Evolutionary conservation across 164 flowering plant genomes (phyloP).

Genomic region (Stephania japonica): DNA sequence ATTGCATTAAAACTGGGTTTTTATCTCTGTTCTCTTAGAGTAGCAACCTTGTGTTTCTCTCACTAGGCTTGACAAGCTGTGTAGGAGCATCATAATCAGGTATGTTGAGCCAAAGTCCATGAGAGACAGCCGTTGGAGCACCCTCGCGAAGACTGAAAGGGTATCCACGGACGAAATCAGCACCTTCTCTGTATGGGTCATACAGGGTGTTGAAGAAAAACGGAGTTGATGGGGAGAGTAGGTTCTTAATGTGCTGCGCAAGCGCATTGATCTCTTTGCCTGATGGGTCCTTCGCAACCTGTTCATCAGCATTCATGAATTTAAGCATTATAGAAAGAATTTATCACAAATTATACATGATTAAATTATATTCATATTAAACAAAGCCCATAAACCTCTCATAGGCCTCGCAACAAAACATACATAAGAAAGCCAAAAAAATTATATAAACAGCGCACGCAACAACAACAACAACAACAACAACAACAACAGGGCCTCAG

Average conservation of each 20-base stretch:
- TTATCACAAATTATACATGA: not conserved
- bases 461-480: too few relatives aligned
- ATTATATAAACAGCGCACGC: not conserved
- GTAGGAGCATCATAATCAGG: conserved; percentile 89
- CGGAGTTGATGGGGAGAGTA: conserved; percentile 66
- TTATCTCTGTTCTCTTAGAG: not conserved
- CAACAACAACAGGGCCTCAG: too few relatives aligned
- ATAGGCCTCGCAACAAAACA: not conserved
- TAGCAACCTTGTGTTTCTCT: conserved; percentile 60
- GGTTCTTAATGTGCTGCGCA: conserved; percentile 75
- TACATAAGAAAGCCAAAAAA: not conserved
- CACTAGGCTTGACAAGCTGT: conserved; percentile 75
- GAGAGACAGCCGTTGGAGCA: conserved; percentile 72
- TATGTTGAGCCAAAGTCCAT: conserved; percentile 83
- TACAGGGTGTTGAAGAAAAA: conserved; percentile 82
- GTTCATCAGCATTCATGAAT: not conserved
- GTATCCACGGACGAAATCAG: conserved; percentile 86
- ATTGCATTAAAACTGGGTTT: not conserved
- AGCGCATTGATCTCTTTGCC: conserved; percentile 75
- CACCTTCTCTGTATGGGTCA: conserved; percentile 72
- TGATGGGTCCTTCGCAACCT: conserved; percentile 80
- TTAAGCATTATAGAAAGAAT: not conserved
- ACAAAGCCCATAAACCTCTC: not conserved
- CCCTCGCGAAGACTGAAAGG: conserved; percentile 86
- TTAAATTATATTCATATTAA: not conserved